Evolutionary conservation across 345 rosid species (phyloP).

Genomic region (Eucalyptus cloeziana): DNA sequence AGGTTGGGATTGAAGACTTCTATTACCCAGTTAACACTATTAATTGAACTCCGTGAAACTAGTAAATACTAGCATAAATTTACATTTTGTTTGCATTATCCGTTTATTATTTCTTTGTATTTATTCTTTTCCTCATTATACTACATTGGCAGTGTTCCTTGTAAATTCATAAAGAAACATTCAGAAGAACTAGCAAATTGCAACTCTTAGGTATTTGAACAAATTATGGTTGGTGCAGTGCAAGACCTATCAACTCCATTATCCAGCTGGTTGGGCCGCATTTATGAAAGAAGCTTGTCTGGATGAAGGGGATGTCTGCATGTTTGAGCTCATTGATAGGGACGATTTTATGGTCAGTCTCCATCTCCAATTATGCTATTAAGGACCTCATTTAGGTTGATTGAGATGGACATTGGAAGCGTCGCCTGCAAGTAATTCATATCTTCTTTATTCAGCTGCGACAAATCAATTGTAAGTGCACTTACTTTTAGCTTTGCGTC

Average conservation of each 20-base stretch:
- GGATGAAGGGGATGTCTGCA: neutral
- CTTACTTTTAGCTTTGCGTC: too few species aligned
- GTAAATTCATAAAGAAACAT: neutral
- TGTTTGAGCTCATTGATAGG: neutral
- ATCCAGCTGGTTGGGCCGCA: neutral
- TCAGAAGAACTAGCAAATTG: neutral
- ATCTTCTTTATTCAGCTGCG: neutral
- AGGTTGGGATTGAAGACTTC: neutral
- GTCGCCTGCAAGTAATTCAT: neutral
- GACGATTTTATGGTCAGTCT: neutral
- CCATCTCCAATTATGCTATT: neutral
- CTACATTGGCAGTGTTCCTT: neutral
- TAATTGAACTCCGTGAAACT: neutral
- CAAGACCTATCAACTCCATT: neutral
- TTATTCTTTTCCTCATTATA: neutral
- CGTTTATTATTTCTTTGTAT: neutral
- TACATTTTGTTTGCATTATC: neutral
- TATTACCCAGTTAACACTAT: too few species aligned
- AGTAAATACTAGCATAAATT: neutral
- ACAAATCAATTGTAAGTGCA: neutral
- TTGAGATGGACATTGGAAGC: neutral
- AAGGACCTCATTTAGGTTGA: neutral
- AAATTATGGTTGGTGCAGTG: neutral
- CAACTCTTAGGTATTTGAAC: neutral
- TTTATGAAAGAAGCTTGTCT: neutral